Conservation (phyloP, 2,329 filamentous ascomycete genomes). For the Juglanconis oblonga region DNA sequence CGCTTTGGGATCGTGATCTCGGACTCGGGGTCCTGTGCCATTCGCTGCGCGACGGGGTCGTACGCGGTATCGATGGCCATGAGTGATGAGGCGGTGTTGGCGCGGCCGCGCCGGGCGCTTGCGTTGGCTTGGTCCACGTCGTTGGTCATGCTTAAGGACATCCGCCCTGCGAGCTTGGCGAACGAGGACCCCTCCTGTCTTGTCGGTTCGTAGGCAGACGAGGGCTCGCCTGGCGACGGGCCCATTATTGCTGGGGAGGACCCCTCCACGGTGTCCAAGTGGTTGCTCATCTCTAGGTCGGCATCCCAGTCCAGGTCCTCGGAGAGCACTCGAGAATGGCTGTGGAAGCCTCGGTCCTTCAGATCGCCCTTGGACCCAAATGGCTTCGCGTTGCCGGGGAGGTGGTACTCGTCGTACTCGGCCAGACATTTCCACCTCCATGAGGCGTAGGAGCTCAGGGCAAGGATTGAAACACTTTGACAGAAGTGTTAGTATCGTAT, state of each 20-base stretch:
- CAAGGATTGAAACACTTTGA: conserved; percentile 39
- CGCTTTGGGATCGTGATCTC: conserved; percentile 3
- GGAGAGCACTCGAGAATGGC: conserved; percentile 7
- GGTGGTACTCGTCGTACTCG: conserved; percentile 48
- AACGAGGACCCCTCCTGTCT: conserved; percentile 11
- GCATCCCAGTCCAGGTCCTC: conserved; percentile 20
- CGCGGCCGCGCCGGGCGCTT: conserved; percentile 5
- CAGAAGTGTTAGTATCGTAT: conserved; percentile 4
- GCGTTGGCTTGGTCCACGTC: not conserved
- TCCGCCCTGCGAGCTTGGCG: conserved; percentile 10
- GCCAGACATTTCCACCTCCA: conserved; percentile 45
- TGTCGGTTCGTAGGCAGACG: not conserved
- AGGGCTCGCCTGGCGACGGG: conserved; percentile 12
- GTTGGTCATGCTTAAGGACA: conserved; percentile 11
- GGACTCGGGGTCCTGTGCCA: not conserved
- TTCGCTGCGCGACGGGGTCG: conserved; percentile 1
- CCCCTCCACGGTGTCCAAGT: conserved; percentile 19
- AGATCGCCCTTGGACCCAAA: conserved; percentile 39
- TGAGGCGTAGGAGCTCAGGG: conserved; percentile 44
- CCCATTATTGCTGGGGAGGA: conserved; percentile 6
- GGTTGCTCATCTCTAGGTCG: conserved; percentile 26
- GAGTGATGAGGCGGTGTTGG: conserved; percentile 15
- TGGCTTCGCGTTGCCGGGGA: conserved; percentile 46
- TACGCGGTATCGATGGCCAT: conserved; percentile 8
- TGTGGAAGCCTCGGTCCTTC: conserved; percentile 1